phyloP scores from a whole-genome alignment of 2,329 filamentous ascomycete genomes.

The Hypoxylon sp. region DNA sequence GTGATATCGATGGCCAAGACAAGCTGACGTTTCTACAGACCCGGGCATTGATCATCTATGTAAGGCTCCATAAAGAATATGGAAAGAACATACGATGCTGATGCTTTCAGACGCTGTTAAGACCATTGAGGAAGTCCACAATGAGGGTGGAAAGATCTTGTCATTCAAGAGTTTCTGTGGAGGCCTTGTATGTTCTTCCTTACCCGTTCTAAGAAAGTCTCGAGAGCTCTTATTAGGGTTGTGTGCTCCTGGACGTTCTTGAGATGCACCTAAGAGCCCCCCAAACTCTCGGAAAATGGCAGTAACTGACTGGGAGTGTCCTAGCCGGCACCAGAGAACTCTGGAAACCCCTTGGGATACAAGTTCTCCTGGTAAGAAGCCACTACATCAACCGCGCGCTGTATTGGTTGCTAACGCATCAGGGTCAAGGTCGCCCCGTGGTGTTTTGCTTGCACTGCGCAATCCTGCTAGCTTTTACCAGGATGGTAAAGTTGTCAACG shows the following conservation, averaged over 20 bases:
- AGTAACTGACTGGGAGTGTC: background rate
- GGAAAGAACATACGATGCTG: background rate
- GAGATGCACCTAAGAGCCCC: background rate
- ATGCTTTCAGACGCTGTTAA: conserved; percentile 77
- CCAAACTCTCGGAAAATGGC: background rate
- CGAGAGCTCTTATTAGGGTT: background rate
- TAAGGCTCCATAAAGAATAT: background rate
- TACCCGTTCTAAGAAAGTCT: background rate
- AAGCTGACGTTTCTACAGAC: conserved; percentile 11
- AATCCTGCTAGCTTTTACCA: conserved; percentile 88
- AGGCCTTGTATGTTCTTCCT: conserved; percentile 66
- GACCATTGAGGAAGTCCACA: conserved; percentile 90
- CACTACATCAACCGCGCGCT: background rate
- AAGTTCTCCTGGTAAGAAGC: conserved; percentile 79
- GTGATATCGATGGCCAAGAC: background rate
- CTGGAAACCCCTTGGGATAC: conserved; percentile 92
- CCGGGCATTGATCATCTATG: conserved; percentile 76
- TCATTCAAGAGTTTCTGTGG: conserved; percentile 90
- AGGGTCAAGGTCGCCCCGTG: conserved; percentile 71
- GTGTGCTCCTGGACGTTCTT: background rate
- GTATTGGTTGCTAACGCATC: background rate
- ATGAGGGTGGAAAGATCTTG: conserved; percentile 85
- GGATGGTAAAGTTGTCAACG: conserved; percentile 79
- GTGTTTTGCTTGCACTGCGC: conserved; percentile 86
- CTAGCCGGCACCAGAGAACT: conserved; percentile 69